Base-by-base conservation (phyloP, 768 basidiomycete genomes). In the Suillus hirtellus region DNA sequence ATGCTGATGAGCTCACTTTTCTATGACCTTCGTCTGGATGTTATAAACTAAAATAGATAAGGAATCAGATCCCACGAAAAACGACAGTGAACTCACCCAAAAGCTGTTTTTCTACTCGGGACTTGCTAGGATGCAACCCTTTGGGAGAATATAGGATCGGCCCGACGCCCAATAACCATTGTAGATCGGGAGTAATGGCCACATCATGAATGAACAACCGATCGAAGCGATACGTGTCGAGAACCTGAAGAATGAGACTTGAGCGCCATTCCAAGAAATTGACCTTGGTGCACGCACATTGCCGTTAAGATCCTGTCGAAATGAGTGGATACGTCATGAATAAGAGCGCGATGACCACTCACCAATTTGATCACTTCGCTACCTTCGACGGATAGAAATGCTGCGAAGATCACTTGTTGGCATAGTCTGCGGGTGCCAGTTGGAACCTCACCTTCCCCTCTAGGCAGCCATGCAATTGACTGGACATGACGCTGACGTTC, bases 381-480 rank as follows among this genome's bases (percentile, higher is more conserved):
- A 21, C 83, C 85, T 72, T 92, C 89, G 17, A 91, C 86, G 14
- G 88, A 89, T 62, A 91, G 73, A 79, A 92, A 90, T 9, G 84
- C 89, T 89, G 8, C 7, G 2, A 27, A 24, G 47, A 59, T 31
- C 12, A 14, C 8, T 60, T 21, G 59, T 40, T 31, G 9, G 27
- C 27, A 60, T 24, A 37, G 24, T 17, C 24, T 31, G 19, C 3
- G 38, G 44, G 7, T 42, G 46, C 19, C 34, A 38, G 40, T 19
- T 37, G 31, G 14, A 3, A 24, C 60, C 72, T 64, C 64, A 88
- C 88, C 81, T 75, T 86, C 79, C 44, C 88, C 85, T 60, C 78
- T 79, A 12, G 89, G 87, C 65, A 86, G 82, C 90, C 90, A 92
- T 11, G 84, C 80, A 43, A 91, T 80, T 0, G 88, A 82, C 67